Evolutionary conservation across 306 rosid genomes (phyloP), one percentile per base, ranked within the genome.

Genomic region (Corylus avellana): DNA sequence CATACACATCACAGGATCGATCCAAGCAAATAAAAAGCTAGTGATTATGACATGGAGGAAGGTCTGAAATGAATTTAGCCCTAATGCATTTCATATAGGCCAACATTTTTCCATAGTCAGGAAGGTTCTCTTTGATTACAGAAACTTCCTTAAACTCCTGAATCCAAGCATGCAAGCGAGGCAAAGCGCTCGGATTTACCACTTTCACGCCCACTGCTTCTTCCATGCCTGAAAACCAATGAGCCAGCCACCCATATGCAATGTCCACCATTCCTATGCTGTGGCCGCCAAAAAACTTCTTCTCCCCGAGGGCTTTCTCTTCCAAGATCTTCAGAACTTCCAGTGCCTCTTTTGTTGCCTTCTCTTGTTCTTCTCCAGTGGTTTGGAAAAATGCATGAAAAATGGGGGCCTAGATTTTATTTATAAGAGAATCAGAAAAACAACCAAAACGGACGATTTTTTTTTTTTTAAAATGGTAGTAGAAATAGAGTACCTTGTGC

Each of bases 101-200:
- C 5, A 62, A 16, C 78, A 44, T 14, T n/a, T 77, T 61, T 35
- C 81, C 81, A 2, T 58, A 72, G 12, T 66, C 64, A 68, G 89
- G 87, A n/a, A 85, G 81, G 32, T 79, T 91, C 37, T 91, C 81
- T 75, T 55, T 75, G 80, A 91, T 89, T 1, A 76, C 78, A 12
- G 85, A 75, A 49, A 78, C 76, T 73, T 84, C 49, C 56, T 50
- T 87, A 72, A 91, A 87, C 51, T 80, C 88, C 20, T 62, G 12
- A 22, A 62, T 32, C 93, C 93, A 89, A 51, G 79, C 77, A 78
- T 76, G 75, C 80, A 90, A 22, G 42, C 6, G 73, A 66, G 89
- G 94, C 57, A 86, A 83, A 18, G 46, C 16, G 9, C 5, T 53
- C 8, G 62, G 72, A 35, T 81, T 68, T 9, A 84, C 11, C 48